phyloP scores from a whole-genome alignment of 306 rosid species.

The Glycyrrhiza uralensis region DNA sequence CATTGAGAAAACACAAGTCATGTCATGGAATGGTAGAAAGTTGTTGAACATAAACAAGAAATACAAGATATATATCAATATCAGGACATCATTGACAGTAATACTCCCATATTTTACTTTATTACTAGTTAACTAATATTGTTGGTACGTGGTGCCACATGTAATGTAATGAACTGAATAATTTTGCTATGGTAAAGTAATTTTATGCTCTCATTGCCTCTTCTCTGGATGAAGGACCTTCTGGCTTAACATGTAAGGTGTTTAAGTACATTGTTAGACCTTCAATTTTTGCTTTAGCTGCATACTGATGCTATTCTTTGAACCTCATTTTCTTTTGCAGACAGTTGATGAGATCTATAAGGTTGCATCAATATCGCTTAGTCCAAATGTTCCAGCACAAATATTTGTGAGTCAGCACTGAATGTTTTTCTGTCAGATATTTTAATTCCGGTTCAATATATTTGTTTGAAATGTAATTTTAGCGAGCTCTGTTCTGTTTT shows the following conservation, averaged over 20 bases:
- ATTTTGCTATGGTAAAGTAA: not conserved
- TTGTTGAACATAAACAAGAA: not conserved
- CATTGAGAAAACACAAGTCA: not conserved
- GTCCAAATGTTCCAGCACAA: slow-evolving; percentile 99
- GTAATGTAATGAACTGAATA: not conserved
- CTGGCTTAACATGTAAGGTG: slow-evolving; percentile 8
- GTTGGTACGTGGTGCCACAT: slow-evolving; percentile 1
- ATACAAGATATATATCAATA: not conserved
- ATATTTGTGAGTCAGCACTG: slow-evolving; percentile 76
- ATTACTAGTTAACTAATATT: not conserved
- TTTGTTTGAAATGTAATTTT: slow-evolving; percentile 20
- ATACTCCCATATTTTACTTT: not conserved
- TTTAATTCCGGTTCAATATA: slow-evolving; percentile 5
- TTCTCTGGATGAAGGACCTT: slow-evolving; percentile 22
- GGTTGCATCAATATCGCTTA: slow-evolving; percentile 82
- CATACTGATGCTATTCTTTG: slow-evolving; percentile 20
- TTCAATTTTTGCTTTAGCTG: slow-evolving; percentile 4
- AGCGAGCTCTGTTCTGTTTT: not conserved
- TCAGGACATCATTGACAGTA: not conserved
- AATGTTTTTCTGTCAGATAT: slow-evolving; percentile 17
- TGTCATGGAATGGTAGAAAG: not conserved
- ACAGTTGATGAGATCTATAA: slow-evolving; percentile 97
- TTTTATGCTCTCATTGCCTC: not conserved
- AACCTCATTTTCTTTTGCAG: slow-evolving; percentile 52
- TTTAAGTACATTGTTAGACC: not conserved